phyloP scores from a whole-genome alignment of 768 basidiomycete species.

The Boletus fagicola region DNA sequence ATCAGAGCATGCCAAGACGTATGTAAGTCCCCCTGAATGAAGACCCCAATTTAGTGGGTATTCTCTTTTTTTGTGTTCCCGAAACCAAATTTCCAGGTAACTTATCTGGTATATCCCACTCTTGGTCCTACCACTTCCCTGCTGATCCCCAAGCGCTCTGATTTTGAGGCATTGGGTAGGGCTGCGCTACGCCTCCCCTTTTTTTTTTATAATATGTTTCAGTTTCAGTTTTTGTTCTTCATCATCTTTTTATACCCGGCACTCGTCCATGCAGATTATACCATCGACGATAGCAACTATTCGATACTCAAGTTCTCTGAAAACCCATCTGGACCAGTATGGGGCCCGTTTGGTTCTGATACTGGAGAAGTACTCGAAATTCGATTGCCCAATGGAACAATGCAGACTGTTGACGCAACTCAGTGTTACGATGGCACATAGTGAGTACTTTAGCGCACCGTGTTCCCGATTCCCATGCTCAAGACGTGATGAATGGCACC shows the following conservation, averaged over 20 bases:
- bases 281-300: slow-evolving; percentile 29
- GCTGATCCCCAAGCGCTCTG: background rate
- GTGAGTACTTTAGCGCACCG: slow-evolving; percentile 14
- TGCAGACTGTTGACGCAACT: slow-evolving; percentile 20
- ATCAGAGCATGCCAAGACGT: background rate
- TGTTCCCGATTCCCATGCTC: slow-evolving; percentile 1
- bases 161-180: background rate
- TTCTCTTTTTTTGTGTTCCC: background rate
- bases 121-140: slow-evolving; percentile 10
- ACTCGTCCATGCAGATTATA: slow-evolving; percentile 24
- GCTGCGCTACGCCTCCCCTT: background rate
- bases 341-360: slow-evolving; percentile 27
- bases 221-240: background rate
- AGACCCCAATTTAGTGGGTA: background rate
- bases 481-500: background rate
- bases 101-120: background rate
- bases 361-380: slow-evolving; percentile 20
- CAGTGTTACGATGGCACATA: slow-evolving; percentile 27
- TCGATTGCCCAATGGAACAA: slow-evolving; percentile 28
- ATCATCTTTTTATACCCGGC: background rate
- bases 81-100: background rate
- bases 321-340: slow-evolving; percentile 28
- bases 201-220: slow-evolving; percentile 10
- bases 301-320: slow-evolving; percentile 26
- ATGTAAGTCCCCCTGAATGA: background rate